Conservation (phyloP, 192 early-diverging fungal species). For the Chytriomyces sp. region DNA sequence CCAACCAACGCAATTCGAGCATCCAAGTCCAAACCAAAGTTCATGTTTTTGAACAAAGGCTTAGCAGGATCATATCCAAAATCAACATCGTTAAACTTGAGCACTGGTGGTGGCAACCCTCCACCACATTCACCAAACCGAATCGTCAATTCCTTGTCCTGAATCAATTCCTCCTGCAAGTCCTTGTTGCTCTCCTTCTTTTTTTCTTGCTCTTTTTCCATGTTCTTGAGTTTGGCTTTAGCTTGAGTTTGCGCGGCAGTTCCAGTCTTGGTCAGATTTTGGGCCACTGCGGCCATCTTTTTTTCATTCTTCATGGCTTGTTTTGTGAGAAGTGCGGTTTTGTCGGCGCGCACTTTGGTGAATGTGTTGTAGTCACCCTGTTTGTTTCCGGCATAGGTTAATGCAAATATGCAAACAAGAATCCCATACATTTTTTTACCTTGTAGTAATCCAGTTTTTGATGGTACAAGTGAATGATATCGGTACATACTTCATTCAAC, state of each 20-base stretch:
- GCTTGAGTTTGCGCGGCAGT: constrained; percentile 99
- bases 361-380: constrained; percentile 97
- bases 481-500: constrained; percentile 91
- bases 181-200: constrained; percentile 51
- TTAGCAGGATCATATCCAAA: constrained; percentile 83
- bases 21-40: constrained; percentile 98
- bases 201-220: constrained; percentile 99
- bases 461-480: constrained; percentile 91
- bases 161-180: constrained; percentile 93
- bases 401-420: background rate
- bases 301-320: constrained; percentile 96
- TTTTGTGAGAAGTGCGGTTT: constrained; percentile 66
- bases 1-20: constrained; percentile 98
- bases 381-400: background rate
- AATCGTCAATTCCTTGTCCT: constrained; percentile 71
- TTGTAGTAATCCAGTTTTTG: constrained; percentile 93
- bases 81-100: constrained; percentile 87
- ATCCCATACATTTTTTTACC: background rate
- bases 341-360: constrained; percentile 62
- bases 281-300: constrained; percentile 96
- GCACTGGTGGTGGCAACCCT: constrained; percentile 92
- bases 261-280: constrained; percentile 97
- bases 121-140: constrained; percentile 86
- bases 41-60: constrained; percentile 85
- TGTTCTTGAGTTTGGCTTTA: constrained; percentile 98